phyloP scores from a whole-genome alignment of 768 basidiomycete genomes.

The Boletus sp. region DNA sequence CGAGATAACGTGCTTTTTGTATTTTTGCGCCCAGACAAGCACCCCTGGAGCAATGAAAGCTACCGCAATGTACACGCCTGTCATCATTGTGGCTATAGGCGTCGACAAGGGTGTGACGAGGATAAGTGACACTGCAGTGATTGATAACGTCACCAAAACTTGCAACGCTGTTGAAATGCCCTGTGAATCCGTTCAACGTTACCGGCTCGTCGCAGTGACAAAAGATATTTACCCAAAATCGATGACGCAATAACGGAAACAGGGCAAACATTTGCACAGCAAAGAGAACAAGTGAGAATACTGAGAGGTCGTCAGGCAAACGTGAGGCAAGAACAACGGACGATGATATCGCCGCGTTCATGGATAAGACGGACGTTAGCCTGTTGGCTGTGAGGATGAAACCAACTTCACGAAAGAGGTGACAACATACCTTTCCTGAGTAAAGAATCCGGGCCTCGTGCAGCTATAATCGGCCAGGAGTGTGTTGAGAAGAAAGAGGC shows the following conservation, averaged over 20 bases:
- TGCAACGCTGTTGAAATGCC: slow-evolving; percentile 46
- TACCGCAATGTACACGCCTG: slow-evolving; percentile 49
- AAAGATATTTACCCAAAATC: slow-evolving; percentile 54
- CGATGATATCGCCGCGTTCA: slow-evolving; percentile 90
- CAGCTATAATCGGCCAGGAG: slow-evolving; percentile 81
- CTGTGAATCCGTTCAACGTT: slow-evolving; percentile 36
- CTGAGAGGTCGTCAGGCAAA: slow-evolving; percentile 75
- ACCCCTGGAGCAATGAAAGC: slow-evolving; percentile 73
- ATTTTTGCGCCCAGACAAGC: slow-evolving; percentile 82
- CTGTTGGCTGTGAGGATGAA: slow-evolving; percentile 41
- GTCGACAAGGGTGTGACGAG: slow-evolving; percentile 55
- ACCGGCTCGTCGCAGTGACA: slow-evolving; percentile 9
- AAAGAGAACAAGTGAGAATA: slow-evolving; percentile 86
- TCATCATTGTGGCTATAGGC: slow-evolving; percentile 53
- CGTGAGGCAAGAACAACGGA: slow-evolving; percentile 93
- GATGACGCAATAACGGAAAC: slow-evolving; percentile 75
- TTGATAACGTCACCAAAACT: slow-evolving; percentile 49
- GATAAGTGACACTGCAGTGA: slow-evolving; percentile 50
- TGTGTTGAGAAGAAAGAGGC: slow-evolving; percentile 77
- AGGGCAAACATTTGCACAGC: slow-evolving; percentile 82
- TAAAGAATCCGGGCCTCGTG: slow-evolving; percentile 40
- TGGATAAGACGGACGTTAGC: slow-evolving; percentile 79
- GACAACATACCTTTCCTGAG: slow-evolving; percentile 56
- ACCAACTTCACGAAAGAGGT: slow-evolving; percentile 19
- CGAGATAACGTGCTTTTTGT: slow-evolving; percentile 68